Evolutionary conservation across 768 basidiomycete genomes (phyloP).

Genomic region (Postia placenta): DNA sequence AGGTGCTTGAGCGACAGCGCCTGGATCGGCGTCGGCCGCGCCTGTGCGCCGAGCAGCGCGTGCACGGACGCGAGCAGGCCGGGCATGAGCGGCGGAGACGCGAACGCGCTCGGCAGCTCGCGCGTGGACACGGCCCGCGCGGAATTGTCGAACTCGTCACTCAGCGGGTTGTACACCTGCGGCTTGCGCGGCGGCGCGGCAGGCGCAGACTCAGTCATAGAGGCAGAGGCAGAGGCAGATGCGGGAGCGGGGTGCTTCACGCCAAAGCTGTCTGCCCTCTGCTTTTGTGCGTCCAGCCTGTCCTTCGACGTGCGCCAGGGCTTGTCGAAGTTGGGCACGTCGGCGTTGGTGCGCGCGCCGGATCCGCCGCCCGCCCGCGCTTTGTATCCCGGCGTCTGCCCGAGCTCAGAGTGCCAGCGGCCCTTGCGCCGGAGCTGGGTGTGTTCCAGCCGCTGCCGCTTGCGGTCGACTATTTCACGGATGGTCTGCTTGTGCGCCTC

Average conservation of each 20-base stretch:
- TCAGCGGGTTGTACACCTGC: constrained; percentile 22
- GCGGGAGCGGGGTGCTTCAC: not conserved
- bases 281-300: not conserved
- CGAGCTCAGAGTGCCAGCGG: not conserved
- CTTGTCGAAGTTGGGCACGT: not conserved
- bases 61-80: constrained; percentile 55
- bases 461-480: not conserved
- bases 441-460: not conserved
- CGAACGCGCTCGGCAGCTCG: constrained; percentile 39
- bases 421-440: not conserved
- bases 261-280: not conserved
- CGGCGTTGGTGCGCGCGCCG: not conserved
- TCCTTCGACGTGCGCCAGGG: not conserved
- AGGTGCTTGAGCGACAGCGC: constrained; percentile 64
- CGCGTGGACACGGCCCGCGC: constrained; percentile 15
- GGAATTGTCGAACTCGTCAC: constrained; percentile 32
- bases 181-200: not conserved
- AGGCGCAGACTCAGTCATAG: too few species aligned
- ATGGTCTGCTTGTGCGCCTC: not conserved
- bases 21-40: constrained; percentile 75
- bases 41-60: constrained; percentile 49
- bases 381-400: not conserved
- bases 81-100: constrained; percentile 63
- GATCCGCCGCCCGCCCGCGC: not conserved
- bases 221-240: too few species aligned